Evolutionary conservation across 495 filamentous ascomycete genomes (phyloP).

Genomic region (Penicillium atrosanguineum): DNA sequence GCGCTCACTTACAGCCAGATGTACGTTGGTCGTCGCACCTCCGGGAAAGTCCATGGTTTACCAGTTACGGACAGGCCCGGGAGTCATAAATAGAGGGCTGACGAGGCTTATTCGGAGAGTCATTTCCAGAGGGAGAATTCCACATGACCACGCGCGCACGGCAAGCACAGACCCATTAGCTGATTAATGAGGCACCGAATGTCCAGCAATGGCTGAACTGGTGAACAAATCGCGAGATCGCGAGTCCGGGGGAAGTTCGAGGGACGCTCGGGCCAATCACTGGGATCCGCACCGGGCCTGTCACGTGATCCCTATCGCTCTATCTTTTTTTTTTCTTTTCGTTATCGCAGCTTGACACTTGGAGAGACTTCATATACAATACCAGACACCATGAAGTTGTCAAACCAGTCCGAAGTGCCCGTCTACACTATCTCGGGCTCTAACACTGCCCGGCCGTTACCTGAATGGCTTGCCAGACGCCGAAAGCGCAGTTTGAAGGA

Average conservation of each 20-base stretch:
- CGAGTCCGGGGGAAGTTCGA: constrained; percentile 30
- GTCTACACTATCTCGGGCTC: constrained; percentile 96
- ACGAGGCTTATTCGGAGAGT: constrained; percentile 26
- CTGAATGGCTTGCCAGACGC: constrained; percentile 91
- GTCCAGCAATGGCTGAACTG: neutral
- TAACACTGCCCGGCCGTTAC: constrained; percentile 83
- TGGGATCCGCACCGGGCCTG: constrained; percentile 10
- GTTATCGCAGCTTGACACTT: constrained; percentile 1
- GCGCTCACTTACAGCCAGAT: constrained; percentile 40
- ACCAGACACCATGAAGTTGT: constrained; percentile 71
- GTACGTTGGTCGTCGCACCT: constrained; percentile 45
- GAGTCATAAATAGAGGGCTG: constrained; percentile 29
- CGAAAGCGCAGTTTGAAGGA: constrained; percentile 91
- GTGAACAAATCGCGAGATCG: constrained; percentile 12
- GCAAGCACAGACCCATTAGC: constrained; percentile 13
- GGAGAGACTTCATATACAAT: constrained; percentile 2
- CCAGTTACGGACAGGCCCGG: constrained; percentile 28
- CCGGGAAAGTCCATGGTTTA: constrained; percentile 51
- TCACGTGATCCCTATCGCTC: constrained; percentile 42
- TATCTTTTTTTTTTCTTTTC: constrained; percentile 45
- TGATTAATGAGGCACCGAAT: neutral
- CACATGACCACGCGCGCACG: constrained; percentile 6
- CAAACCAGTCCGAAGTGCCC: constrained; percentile 81
- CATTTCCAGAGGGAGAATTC: constrained; percentile 34
- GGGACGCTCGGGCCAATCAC: constrained; percentile 27